Percentiles rank a stretch among this genome's conserved stretches.
Evolutionary conservation across 768 basidiomycete species (phyloP).

Genomic region (Neoboletus subvelutipes): DNA sequence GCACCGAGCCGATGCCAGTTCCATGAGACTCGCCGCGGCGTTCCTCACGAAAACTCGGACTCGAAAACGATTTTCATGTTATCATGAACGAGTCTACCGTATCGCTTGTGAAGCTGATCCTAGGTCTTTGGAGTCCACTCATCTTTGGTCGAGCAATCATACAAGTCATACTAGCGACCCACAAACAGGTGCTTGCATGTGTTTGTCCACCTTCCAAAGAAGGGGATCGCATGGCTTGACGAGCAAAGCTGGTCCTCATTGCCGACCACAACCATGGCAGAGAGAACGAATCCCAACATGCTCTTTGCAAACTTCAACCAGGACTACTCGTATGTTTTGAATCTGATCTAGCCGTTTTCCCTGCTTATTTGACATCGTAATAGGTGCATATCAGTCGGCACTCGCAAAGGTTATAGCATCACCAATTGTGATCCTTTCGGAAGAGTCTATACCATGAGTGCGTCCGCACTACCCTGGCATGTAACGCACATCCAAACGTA

Average conservation of each 20-base stretch:
- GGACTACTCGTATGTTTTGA: conserved; percentile 76
- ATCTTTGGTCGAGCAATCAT: neutral
- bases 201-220: conserved; percentile 19
- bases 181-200: conserved; percentile 7
- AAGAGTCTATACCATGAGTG: conserved; percentile 91
- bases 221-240: neutral
- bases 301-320: conserved; percentile 97
- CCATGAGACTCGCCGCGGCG: neutral
- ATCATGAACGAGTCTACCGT: neutral
- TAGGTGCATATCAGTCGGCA: conserved; percentile 94
- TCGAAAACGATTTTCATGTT: neutral
- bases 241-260: neutral
- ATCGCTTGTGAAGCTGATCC: neutral
- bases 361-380: conserved; percentile 6
- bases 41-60: neutral
- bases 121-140: neutral
- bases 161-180: too few relatives aligned
- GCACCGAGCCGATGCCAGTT: conserved; percentile 11
- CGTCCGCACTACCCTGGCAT: conserved; percentile 34
- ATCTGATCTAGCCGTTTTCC: neutral
- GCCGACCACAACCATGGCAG: conserved; percentile 33
- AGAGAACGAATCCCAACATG: conserved; percentile 49
- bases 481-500: neutral
- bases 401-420: conserved; percentile 93
- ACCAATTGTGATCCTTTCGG: conserved; percentile 99